Base-by-base conservation (phyloP, 805 yeast species). In the Jamesozyma piceae region DNA sequence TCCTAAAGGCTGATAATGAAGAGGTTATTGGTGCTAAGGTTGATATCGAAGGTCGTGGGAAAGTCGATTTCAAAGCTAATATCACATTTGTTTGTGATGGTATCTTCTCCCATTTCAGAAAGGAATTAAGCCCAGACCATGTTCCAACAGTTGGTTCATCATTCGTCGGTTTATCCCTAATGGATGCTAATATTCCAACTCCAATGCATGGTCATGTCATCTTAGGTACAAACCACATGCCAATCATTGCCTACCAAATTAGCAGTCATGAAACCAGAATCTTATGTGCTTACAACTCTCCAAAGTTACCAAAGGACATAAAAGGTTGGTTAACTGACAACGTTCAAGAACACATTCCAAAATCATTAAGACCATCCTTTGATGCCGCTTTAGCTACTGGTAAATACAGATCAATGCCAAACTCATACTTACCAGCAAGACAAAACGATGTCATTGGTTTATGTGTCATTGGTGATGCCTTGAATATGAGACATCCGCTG, bases 401-500 rank as follows among this genome's bases (percentile, higher is more conserved):
- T 27, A 74, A 80, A 54, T 76, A 82, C 62, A 77, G 83, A 47
- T 74, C 86, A 37, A 90, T 90, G 97, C 97, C 98, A 39, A 89
- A 88, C 64, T 95, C 92, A 52, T 92, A 75, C 64, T 69, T 92
- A 39, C 75, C 94, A 20, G 97, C 97, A 1, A 71, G 75, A 43
- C 69, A 71, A 39, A 89, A 87, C 58, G 69, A 69, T 26, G 71
- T 76, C 35, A 80, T 78, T 10, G 98, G 98, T 11, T 67, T 87
- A 37, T 69, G 92, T 30, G 72, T 90, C 51, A 59, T 92, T 29
- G 98, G 98, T 38, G 98, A 92, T 62, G 85, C 98, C 2, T 71
- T 89, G 52, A 92, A 92, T 63, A 92, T 92, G 97, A 75, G 98
- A 61, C 98, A 92, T 62, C 98, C 98, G 22, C 74, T 92, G 47